Conservation (phyloP, 306 rosid genomes). For the Ormosia semicastrata region DNA sequence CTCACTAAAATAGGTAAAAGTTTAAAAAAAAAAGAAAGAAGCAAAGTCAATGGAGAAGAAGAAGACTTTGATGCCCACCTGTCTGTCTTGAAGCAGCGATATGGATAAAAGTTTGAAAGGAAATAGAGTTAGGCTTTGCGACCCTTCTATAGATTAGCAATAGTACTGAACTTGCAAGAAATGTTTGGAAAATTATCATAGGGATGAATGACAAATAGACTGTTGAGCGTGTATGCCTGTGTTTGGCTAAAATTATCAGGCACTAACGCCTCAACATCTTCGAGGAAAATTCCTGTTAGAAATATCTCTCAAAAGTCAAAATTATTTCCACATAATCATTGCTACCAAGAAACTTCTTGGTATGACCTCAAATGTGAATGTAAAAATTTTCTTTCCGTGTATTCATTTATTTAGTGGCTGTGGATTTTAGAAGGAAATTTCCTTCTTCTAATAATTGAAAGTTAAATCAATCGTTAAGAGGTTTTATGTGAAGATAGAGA, state of each 20-base stretch:
- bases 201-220: not conserved
- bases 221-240: not conserved
- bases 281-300: constrained; percentile 24
- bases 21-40: not conserved
- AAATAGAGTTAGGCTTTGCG: not conserved
- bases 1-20: not conserved
- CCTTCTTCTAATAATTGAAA: not conserved
- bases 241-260: not conserved
- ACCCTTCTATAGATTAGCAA: constrained; percentile 5
- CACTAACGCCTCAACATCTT: not conserved
- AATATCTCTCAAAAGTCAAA: not conserved
- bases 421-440: not conserved
- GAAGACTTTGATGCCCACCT: constrained; percentile 30
- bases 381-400: not conserved
- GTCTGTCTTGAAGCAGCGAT: constrained; percentile 57
- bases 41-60: not conserved
- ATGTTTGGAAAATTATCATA: not conserved
- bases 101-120: constrained; percentile 38
- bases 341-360: constrained; percentile 20
- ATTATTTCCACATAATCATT: not conserved
- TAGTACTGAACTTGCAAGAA: not conserved
- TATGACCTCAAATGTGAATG: not conserved
- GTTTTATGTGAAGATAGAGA: not conserved
- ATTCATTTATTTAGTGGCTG: not conserved
- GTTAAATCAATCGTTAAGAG: not conserved